Evolutionary conservation across 257 asterid species (phyloP).

Genomic region (Prunella vulgaris): DNA sequence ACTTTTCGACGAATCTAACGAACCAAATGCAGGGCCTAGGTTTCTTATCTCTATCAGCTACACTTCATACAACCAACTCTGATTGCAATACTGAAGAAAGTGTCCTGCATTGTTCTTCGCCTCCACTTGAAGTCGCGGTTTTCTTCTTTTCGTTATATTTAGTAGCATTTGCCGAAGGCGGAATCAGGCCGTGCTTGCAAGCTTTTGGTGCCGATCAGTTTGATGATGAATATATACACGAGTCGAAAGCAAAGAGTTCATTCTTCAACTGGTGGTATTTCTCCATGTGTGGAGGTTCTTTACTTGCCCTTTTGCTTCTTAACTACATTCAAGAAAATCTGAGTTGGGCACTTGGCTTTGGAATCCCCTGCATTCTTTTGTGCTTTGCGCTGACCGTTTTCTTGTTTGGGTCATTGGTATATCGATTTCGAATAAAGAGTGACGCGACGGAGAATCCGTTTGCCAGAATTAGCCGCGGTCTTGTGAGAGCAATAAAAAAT

Average conservation of each 20-base stretch:
- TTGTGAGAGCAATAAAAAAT: not conserved
- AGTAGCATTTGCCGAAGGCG: constrained; percentile 39
- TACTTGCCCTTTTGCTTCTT: not conserved
- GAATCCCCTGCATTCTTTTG: constrained; percentile 46
- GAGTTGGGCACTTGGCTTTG: constrained; percentile 62
- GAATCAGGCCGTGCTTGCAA: constrained; percentile 21
- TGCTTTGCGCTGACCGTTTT: constrained; percentile 30
- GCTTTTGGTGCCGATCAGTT: constrained; percentile 38
- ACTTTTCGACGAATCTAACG: too few species aligned
- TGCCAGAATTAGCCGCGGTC: not conserved
- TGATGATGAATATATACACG: constrained; percentile 21
- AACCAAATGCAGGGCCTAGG: not conserved
- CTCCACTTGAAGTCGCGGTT: constrained; percentile 16
- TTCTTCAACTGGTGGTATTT: constrained; percentile 33
- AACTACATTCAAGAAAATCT: constrained; percentile 39
- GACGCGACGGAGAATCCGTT: constrained; percentile 2
- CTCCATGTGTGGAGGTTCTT: not conserved
- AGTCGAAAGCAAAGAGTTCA: constrained; percentile 27
- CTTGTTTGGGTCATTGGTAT: constrained; percentile 37
- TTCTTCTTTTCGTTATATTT: constrained; percentile 43
- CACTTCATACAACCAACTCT: constrained; percentile 22
- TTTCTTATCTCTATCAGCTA: constrained; percentile 33
- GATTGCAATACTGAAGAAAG: not conserved
- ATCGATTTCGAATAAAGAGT: constrained; percentile 26
- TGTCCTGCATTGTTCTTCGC: constrained; percentile 24